Conservation (phyloP, 306 rosid genomes). For the Myrica gale region DNA sequence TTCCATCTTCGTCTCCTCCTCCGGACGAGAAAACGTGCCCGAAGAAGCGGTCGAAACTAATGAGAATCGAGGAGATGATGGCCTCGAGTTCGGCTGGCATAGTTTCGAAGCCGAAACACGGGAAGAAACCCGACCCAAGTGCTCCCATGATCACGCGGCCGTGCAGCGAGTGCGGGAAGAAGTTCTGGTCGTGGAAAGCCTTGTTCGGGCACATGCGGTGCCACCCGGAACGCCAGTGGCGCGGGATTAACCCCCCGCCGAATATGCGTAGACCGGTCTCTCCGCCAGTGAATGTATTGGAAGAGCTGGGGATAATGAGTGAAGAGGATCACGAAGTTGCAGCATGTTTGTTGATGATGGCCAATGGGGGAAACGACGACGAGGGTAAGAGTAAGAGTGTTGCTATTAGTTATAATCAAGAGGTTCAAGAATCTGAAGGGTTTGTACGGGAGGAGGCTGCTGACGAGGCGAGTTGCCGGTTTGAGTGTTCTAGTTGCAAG, state of each 20-base stretch:
- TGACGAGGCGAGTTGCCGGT: constrained; percentile 17
- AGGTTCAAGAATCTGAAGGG: background rate
- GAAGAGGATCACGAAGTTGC: constrained; percentile 65
- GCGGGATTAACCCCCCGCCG: constrained; percentile 73
- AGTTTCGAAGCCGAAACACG: constrained; percentile 29
- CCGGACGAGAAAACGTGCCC: constrained; percentile 18
- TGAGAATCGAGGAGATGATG: background rate
- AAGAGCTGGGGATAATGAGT: constrained; percentile 9
- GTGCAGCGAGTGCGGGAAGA: constrained; percentile 73
- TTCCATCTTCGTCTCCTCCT: background rate
- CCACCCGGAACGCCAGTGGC: constrained; percentile 89
- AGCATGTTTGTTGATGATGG: constrained; percentile 48
- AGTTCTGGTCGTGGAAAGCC: constrained; percentile 83
- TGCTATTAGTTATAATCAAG: background rate
- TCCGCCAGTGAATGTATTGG: background rate
- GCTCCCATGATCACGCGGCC: constrained; percentile 47
- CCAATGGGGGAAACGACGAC: constrained; percentile 21
- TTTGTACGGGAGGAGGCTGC: background rate
- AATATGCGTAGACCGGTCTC: constrained; percentile 15
- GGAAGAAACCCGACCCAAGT: constrained; percentile 31
- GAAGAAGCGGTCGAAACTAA: constrained; percentile 43
- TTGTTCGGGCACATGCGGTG: constrained; percentile 91
- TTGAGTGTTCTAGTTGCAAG: constrained; percentile 78
- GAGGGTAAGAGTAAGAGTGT: background rate
- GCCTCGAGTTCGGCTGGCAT: background rate